These are phyloP conservation scores for Cotoneaster glaucophyllus DNA, from an alignment of 306 rosid genomes.

Conservation along the genomic window DNA sequence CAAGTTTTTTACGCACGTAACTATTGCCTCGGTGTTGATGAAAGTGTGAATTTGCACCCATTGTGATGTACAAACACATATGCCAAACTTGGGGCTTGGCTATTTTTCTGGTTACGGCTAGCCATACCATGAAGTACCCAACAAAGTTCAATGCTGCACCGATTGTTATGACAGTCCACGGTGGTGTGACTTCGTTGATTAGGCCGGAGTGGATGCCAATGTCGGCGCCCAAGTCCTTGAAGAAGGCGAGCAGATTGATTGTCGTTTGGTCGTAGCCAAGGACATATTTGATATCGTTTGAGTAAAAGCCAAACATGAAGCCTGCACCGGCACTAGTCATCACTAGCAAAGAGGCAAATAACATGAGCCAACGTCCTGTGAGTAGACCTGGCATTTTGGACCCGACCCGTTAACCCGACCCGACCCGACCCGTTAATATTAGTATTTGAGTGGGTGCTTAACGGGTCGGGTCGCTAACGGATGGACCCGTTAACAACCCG, in stretches of 20 bases:
- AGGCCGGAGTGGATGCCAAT: slow-evolving; percentile 12
- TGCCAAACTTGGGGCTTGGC: slow-evolving; percentile 11
- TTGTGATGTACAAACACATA: slow-evolving; percentile 19
- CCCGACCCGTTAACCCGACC: no score
- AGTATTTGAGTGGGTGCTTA: no score
- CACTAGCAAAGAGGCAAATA: slow-evolving; percentile 17
- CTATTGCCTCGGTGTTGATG: slow-evolving; percentile 11
- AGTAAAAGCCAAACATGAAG: slow-evolving; percentile 28
- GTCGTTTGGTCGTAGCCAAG: slow-evolving; percentile 26
- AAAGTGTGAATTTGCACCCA: slow-evolving; percentile 23
- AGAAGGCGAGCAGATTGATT: slow-evolving; percentile 18
- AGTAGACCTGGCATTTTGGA: no score
- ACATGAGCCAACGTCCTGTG: slow-evolving; percentile 17
- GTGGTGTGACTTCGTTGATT: slow-evolving; percentile 19
- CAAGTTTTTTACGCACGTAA: slow-evolving; percentile 21
- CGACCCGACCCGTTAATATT: no score
- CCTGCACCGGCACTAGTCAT: slow-evolving; percentile 20
- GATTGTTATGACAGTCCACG: slow-evolving; percentile 11
- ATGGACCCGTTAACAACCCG: no score
- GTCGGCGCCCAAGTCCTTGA: slow-evolving; percentile 24
- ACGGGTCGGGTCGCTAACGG: no score
- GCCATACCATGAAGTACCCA: slow-evolving; percentile 31
- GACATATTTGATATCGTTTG: slow-evolving; percentile 11
- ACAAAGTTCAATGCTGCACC: slow-evolving; percentile 20
- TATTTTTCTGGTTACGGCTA: slow-evolving; percentile 9